A percentile compares a stretch with the other conserved stretches of the same genome.
Evolutionary conservation across 352 stramenopile species (phyloP).

Genomic region (Pythium coloratum): DNA sequence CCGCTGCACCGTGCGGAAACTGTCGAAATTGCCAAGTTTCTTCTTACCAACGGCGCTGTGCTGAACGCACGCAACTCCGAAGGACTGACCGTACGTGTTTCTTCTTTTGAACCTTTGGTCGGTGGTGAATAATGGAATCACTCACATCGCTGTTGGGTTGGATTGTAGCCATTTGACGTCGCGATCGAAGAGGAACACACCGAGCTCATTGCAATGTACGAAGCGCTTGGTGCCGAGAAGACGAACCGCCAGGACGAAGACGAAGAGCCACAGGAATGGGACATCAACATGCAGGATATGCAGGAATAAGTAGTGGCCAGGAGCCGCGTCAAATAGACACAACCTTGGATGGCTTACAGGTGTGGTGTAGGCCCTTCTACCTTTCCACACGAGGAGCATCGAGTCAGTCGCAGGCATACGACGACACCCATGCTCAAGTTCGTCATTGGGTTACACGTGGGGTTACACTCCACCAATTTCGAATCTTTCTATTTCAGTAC

Average conservation of each 20-base stretch:
- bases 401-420: no score
- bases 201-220: slow-evolving; percentile 33
- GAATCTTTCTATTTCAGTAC: not conserved
- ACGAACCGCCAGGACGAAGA: slow-evolving; percentile 27
- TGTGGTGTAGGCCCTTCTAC: not conserved
- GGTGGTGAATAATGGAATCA: not conserved
- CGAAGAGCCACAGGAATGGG: slow-evolving; percentile 25
- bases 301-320: slow-evolving; percentile 17
- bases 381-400: no score
- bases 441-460: not conserved
- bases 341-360: not conserved
- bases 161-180: slow-evolving; percentile 32
- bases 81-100: slow-evolving; percentile 28
- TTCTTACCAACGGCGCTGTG: slow-evolving; percentile 32
- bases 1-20: slow-evolving; percentile 35
- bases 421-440: no score
- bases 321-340: not conserved
- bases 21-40: slow-evolving; percentile 31
- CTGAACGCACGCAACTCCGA: slow-evolving; percentile 41
- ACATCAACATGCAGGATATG: slow-evolving; percentile 24
- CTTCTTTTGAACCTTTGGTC: not conserved
- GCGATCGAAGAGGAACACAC: slow-evolving; percentile 37
- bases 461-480: not conserved
- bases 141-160: not conserved
- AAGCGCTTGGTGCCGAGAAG: slow-evolving; percentile 33